A percentile compares a stretch with the other conserved stretches of the same genome.
These are phyloP conservation scores for Paecilomyces variotii DNA, from an alignment of 2,329 filamentous ascomycete species.

Conservation along the genomic window DNA sequence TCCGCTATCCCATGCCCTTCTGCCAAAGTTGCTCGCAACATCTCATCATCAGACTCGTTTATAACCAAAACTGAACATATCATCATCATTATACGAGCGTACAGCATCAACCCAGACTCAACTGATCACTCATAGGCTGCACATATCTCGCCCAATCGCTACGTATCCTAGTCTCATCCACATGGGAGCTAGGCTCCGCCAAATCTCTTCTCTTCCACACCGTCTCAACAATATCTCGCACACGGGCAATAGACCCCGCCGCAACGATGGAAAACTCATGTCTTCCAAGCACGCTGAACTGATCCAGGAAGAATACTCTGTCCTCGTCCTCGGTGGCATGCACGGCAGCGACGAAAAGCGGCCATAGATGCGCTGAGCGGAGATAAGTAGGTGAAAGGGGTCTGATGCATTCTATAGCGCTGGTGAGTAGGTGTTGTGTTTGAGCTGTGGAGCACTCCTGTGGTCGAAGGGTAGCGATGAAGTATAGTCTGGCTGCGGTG, in stretches of 20 bases:
- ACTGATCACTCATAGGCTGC: conserved; percentile 8
- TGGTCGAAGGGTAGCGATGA: conserved; percentile 7
- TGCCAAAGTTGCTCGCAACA: too few relatives aligned
- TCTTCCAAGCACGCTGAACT: conserved; percentile 1
- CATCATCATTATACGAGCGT: not conserved
- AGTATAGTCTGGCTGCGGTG: conserved; percentile 6
- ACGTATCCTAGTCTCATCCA: not conserved
- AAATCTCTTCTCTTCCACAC: conserved; percentile 10
- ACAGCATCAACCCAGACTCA: conserved; percentile 5
- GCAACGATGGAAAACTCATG: conserved; percentile 1
- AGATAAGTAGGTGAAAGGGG: conserved; percentile 7
- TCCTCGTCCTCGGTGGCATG: conserved; percentile 7
- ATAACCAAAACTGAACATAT: not conserved
- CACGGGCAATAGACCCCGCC: conserved; percentile 3
- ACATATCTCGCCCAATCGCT: conserved; percentile 9
- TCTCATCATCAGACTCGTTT: too few relatives aligned
- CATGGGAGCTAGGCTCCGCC: not conserved
- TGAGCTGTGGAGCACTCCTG: conserved; percentile 1
- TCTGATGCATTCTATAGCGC: conserved; percentile 4
- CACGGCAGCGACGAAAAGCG: conserved; percentile 7
- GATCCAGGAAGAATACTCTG: conserved; percentile 7
- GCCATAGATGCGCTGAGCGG: conserved; percentile 8
- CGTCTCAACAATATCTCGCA: conserved; percentile 7
- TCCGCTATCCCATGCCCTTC: too few relatives aligned
- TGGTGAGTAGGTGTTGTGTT: conserved; percentile 2